phyloP scores from a whole-genome alignment of 106 monocot genomes.

The Dendrobium huoshanense region DNA sequence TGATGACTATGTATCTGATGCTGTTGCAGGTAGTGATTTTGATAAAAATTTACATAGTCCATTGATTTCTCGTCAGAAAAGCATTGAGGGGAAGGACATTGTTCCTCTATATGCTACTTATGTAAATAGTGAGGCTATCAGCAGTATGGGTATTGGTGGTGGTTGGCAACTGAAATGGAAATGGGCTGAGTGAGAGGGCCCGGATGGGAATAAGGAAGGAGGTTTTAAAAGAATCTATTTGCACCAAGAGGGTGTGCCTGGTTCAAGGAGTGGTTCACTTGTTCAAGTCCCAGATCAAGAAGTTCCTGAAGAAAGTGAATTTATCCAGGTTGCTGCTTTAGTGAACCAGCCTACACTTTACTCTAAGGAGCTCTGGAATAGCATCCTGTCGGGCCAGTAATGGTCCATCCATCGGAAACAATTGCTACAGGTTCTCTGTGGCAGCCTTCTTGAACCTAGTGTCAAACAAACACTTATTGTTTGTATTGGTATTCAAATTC shows the following conservation, averaged over 20 bases:
- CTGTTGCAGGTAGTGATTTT: conserved; percentile 24
- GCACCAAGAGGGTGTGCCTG: conserved; percentile 30
- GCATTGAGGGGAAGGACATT: conserved; percentile 47
- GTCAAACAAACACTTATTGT: conserved; percentile 38
- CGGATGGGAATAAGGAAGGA: conserved; percentile 29
- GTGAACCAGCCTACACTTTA: conserved; percentile 41
- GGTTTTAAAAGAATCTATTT: conserved; percentile 41
- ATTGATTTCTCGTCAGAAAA: conserved; percentile 49
- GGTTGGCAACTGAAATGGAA: conserved; percentile 57
- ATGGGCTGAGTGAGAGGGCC: conserved; percentile 19
- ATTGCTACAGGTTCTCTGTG: conserved; percentile 25
- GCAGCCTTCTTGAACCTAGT: conserved; percentile 29
- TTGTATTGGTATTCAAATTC: conserved; percentile 35
- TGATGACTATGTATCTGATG: conserved; percentile 38
- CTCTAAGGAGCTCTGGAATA: conserved; percentile 32
- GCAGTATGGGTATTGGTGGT: conserved; percentile 31
- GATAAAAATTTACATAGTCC: conserved; percentile 55
- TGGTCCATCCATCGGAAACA: conserved; percentile 31
- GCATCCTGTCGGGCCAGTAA: conserved; percentile 24
- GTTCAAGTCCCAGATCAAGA: conserved; percentile 21
- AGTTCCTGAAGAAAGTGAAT: conserved; percentile 15
- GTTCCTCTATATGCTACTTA: conserved; percentile 9
- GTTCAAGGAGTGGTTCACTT: conserved; percentile 24
- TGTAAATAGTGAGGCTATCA: conserved; percentile 24
- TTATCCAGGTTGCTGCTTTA: conserved; percentile 35